These are phyloP conservation scores for Erodium chrysanthum DNA, from an alignment of 441 rosid species.

Conservation along the genomic window DNA sequence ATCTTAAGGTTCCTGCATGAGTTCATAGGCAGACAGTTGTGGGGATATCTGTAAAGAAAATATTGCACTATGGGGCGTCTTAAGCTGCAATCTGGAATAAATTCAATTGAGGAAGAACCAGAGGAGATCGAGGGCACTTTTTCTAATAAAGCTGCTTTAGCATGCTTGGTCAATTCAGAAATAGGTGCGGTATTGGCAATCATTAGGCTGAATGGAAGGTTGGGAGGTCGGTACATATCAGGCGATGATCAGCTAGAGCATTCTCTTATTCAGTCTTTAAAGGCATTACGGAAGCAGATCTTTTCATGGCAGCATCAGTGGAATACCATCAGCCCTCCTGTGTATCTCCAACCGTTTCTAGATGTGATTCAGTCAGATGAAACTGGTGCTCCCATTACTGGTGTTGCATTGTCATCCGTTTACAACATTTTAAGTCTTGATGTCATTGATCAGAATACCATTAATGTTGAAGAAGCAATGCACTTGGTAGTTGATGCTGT, in stretches of 20 bases:
- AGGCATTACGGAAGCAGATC: conserved; percentile 69
- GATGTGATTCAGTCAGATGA: conserved; percentile 84
- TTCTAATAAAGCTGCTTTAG: conserved; percentile 46
- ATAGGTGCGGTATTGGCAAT: conserved; percentile 88
- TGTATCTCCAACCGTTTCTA: conserved; percentile 80
- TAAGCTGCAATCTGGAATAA: conserved; percentile 51
- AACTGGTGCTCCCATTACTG: conserved; percentile 93
- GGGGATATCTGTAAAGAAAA: conserved; percentile 18
- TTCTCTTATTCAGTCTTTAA: conserved; percentile 77
- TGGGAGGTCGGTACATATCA: conserved; percentile 61
- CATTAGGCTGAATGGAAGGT: conserved; percentile 92
- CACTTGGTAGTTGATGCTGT: conserved; percentile 77
- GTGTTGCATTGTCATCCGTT: conserved; percentile 88
- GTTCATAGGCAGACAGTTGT: conserved; percentile 19
- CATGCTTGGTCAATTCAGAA: conserved; percentile 75
- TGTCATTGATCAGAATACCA: conserved; percentile 54
- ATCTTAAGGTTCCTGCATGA: conserved; percentile 8
- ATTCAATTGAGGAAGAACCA: conserved; percentile 50
- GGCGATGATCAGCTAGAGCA: conserved; percentile 93
- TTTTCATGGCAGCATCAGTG: conserved; percentile 71
- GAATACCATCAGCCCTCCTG: conserved; percentile 50
- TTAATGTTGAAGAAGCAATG: conserved; percentile 77
- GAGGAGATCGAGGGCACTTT: conserved; percentile 43
- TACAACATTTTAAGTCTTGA: conserved; percentile 77
- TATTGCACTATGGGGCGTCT: conserved; percentile 60